A percentile compares a stretch with the other conserved stretches of the same genome.
Evolutionary conservation across 257 asterid genomes (phyloP).

Genomic region (Vinca minor): DNA sequence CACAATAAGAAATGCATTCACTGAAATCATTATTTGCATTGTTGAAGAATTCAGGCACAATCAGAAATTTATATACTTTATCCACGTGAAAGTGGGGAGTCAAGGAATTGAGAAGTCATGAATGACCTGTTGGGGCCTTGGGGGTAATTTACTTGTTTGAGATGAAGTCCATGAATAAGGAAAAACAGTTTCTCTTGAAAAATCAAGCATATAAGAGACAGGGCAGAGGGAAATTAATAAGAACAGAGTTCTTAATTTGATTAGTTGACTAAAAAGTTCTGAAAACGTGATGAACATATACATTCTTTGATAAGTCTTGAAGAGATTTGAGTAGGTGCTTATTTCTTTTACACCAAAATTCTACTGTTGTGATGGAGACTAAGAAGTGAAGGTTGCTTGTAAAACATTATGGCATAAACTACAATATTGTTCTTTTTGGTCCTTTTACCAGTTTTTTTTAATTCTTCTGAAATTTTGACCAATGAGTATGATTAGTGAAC

Average conservation of each 20-base stretch:
- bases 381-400: neutral
- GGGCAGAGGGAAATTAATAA: neutral
- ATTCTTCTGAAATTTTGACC: neutral
- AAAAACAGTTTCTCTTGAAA: neutral
- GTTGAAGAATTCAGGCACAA: neutral
- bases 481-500: neutral
- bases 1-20: neutral
- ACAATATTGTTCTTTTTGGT: neutral
- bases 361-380: neutral
- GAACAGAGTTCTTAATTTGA: conserved; percentile 3
- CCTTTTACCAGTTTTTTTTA: neutral
- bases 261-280: neutral
- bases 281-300: neutral
- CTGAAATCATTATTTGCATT: neutral
- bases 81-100: neutral
- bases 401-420: neutral
- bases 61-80: neutral
- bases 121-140: neutral
- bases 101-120: neutral
- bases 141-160: neutral
- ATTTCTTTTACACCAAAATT: neutral
- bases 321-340: neutral
- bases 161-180: neutral
- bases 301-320: neutral
- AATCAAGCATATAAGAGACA: neutral